Percentiles rank a stretch among this genome's conserved stretches.
Conservation (phyloP, 2,329 filamentous ascomycete species). For the Neonectria ditissima region DNA sequence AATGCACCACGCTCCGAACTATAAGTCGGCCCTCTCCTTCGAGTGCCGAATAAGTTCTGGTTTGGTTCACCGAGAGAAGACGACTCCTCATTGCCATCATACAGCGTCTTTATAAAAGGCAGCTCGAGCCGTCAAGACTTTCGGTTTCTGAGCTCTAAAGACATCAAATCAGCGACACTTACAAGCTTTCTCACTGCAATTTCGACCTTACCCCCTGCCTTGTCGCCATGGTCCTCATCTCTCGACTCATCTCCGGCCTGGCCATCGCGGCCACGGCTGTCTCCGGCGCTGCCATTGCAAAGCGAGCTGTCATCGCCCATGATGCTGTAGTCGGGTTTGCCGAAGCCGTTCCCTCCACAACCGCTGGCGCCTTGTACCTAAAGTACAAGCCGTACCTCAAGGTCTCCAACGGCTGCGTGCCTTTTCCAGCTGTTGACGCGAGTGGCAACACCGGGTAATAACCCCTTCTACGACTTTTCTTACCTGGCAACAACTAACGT, state of each 20-base stretch:
- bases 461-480: background rate
- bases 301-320: slow-evolving; percentile 47
- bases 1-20: slow-evolving; percentile 15
- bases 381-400: slow-evolving; percentile 52
- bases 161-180: background rate
- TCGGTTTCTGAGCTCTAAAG: background rate
- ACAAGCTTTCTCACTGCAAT: background rate
- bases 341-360: slow-evolving; percentile 47
- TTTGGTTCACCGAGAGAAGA: slow-evolving; percentile 24
- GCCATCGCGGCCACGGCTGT: slow-evolving; percentile 33
- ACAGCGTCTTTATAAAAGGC: slow-evolving; percentile 11
- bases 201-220: background rate
- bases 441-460: slow-evolving; percentile 61
- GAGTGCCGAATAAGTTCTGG: slow-evolving; percentile 5
- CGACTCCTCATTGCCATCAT: background rate
- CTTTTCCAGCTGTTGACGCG: slow-evolving; percentile 71
- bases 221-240: slow-evolving; percentile 36
- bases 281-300: slow-evolving; percentile 41
- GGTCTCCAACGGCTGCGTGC: slow-evolving; percentile 71
- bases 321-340: slow-evolving; percentile 49
- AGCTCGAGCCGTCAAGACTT: background rate
- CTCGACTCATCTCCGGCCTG: slow-evolving; percentile 37
- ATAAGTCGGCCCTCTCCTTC: slow-evolving; percentile 23
- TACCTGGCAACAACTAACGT: background rate
- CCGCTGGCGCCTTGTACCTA: slow-evolving; percentile 46